Percentiles rank a stretch among this genome's conserved stretches.
Conservation (phyloP, 345 rosid species). For the Dipteronia dyeriana region DNA sequence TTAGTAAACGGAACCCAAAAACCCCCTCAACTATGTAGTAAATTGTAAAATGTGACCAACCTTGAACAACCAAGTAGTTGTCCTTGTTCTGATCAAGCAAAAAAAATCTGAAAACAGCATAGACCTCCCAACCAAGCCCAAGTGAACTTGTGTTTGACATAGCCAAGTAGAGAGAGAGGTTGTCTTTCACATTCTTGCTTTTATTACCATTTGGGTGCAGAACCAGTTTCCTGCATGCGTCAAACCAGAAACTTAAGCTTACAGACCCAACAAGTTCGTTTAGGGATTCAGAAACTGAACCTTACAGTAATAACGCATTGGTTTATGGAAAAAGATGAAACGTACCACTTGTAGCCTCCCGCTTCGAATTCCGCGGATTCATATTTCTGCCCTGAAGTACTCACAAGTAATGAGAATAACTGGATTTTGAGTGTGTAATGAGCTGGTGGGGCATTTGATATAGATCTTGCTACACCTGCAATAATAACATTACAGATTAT, state of each 20-base stretch:
- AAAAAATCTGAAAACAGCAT: constrained; percentile 46
- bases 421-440: constrained; percentile 56
- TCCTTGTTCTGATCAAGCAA: constrained; percentile 48
- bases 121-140: constrained; percentile 54
- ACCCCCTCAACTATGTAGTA: background rate
- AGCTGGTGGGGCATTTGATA: constrained; percentile 49
- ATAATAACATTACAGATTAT: background rate
- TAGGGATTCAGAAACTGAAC: too few species aligned
- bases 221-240: constrained; percentile 53
- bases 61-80: constrained; percentile 37
- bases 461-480: constrained; percentile 41
- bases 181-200: constrained; percentile 51
- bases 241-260: too few species aligned
- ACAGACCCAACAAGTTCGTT: too few species aligned
- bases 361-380: constrained; percentile 70
- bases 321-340: background rate
- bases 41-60: constrained; percentile 15
- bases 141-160: constrained; percentile 45
- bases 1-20: background rate
- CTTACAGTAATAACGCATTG: too few species aligned
- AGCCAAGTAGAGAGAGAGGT: constrained; percentile 57
- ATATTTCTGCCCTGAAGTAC: constrained; percentile 46
- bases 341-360: constrained; percentile 73
- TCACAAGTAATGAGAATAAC: constrained; percentile 46
- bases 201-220: constrained; percentile 66